Evolutionary conservation across 441 rosid species (phyloP), one percentile per base, ranked within the genome.

Genomic region (Mallotus japonicus): DNA sequence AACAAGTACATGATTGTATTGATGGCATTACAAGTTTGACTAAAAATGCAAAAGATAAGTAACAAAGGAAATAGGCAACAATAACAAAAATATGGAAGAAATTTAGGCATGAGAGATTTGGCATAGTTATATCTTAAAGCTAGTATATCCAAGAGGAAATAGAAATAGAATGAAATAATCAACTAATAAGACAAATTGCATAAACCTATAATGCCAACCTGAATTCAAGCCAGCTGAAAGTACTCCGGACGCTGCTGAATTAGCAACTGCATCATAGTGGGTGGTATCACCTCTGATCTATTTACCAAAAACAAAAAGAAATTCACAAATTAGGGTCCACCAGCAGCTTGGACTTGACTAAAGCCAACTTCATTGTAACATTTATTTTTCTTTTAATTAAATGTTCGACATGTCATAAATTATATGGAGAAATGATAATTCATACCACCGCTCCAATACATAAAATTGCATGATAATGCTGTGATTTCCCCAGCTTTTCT

Each of bases 361-460:
- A 60, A 62, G 50, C 63, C 20, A 42, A 17, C 70, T 55, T 19
- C 37, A 54, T 40, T 20, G 40, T 16, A 61, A 72, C 8, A 42
- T 58, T 6, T 54, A n/a, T 34, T 34, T 34, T 34, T 3, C n/a
- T 24, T 17, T 24, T 24, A 59, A 58, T 7, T 7, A 20, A 50
- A 2, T 7, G 47, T 40, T 47, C 22, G 51, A 62, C 14, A 16
- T 6, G 15, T 17, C 46, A 20, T 63, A 20, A 16, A 20, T 54
- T 62, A 47, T 2, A n/a, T 72, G 76, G 57, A 63, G 69, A 69
- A 76, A 72, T 34, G 40, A 34, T 34, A 34, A 34, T 34, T 46
- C 89, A 72, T 91, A 95, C 99, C 98, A 95, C 98, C 64, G 99
- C 99, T 20, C 99, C 99, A 56, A 92, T 91, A 71, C 99, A 95